Evolutionary conservation across 2,329 filamentous ascomycete genomes (phyloP).

Genomic region (Macrophomina tecta): DNA sequence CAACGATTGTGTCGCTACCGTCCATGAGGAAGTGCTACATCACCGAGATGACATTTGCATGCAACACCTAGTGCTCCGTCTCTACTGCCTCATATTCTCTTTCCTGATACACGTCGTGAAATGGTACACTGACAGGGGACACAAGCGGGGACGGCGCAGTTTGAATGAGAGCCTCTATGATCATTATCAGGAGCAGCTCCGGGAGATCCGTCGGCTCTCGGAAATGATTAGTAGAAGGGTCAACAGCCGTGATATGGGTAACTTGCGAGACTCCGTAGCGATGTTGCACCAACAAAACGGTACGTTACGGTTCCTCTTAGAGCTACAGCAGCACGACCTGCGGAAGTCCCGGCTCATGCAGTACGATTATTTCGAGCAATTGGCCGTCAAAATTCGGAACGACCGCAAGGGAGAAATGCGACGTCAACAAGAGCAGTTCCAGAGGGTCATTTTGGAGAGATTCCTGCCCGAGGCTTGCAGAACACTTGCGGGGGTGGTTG

Average conservation of each 20-base stretch:
- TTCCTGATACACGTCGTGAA: constrained; percentile 34
- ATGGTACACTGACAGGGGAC: constrained; percentile 34
- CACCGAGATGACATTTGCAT: constrained; percentile 33
- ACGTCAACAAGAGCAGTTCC: no score
- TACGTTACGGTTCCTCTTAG: background rate
- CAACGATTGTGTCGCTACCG: constrained; percentile 18
- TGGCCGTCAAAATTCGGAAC: no score
- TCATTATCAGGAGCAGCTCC: constrained; percentile 32
- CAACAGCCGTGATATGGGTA: background rate
- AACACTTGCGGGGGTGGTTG: no score
- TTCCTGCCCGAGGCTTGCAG: no score
- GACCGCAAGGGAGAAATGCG: no score
- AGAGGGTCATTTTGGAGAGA: no score
- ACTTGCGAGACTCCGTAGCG: no score
- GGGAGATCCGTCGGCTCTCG: constrained; percentile 28
- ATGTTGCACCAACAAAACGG: background rate
- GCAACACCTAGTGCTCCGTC: constrained; percentile 30
- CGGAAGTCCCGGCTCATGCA: no score
- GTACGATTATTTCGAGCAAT: no score
- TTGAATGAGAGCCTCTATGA: constrained; percentile 34
- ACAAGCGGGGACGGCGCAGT: constrained; percentile 30
- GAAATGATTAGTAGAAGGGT: constrained; percentile 21
- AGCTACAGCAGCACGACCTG: no score
- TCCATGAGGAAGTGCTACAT: constrained; percentile 30
- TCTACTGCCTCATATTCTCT: constrained; percentile 37